Evolutionary conservation across 2,329 filamentous ascomycete genomes (phyloP).

Genomic region (Pseudogymnoascus sp.): DNA sequence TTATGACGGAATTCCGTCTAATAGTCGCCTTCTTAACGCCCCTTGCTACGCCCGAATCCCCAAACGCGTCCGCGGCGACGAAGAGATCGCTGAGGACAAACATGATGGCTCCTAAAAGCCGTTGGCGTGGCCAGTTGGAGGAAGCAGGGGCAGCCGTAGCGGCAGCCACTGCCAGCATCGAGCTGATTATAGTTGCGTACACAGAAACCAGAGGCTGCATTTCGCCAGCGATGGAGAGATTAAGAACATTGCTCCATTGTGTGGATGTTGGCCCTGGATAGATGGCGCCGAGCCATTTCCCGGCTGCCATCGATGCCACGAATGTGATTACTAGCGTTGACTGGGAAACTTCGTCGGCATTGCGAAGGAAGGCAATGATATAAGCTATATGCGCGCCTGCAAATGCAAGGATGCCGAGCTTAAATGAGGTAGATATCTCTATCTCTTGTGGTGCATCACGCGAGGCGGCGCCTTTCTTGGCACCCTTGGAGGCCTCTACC

Average conservation of each 20-base stretch:
- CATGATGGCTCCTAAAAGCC: conserved; percentile 24
- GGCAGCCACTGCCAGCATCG: conserved; percentile 23
- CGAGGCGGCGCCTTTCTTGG: not conserved
- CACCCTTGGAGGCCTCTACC: conserved; percentile 2
- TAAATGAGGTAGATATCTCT: conserved; percentile 20
- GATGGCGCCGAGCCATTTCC: conserved; percentile 23
- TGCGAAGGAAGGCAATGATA: conserved; percentile 22
- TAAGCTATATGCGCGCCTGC: conserved; percentile 25
- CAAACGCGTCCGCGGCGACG: conserved; percentile 26
- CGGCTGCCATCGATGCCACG: conserved; percentile 16
- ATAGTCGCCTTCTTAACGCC: not conserved
- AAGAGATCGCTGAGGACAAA: conserved; percentile 27
- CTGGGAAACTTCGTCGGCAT: conserved; percentile 10
- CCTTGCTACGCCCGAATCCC: not conserved
- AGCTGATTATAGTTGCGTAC: conserved; percentile 24
- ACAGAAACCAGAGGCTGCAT: conserved; percentile 22
- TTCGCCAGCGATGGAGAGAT: conserved; percentile 19
- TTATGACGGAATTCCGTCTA: conserved; percentile 31
- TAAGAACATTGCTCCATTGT: conserved; percentile 18
- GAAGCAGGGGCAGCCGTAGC: conserved; percentile 14
- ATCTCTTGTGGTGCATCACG: not conserved
- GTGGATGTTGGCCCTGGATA: conserved; percentile 17
- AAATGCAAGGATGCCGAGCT: conserved; percentile 24
- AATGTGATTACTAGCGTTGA: conserved; percentile 13
- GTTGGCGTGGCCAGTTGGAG: conserved; percentile 14